Percentiles rank a stretch among this genome's conserved stretches.
Evolutionary conservation across 805 yeast genomes (phyloP).

Genomic region (Schizosaccharomyces octosporus): DNA sequence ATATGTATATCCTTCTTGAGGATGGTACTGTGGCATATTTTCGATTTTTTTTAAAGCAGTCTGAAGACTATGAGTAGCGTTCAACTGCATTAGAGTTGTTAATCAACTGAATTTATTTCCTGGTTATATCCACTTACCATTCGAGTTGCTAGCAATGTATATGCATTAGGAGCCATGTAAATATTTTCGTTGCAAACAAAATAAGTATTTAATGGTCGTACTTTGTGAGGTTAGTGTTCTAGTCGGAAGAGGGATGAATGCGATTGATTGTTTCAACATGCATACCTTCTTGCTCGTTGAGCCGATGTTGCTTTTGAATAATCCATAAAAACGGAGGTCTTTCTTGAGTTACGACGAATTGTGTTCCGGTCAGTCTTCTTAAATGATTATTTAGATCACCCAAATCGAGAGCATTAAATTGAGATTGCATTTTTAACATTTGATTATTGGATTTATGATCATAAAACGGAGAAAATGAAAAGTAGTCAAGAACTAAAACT

Average conservation of each 20-base stretch:
- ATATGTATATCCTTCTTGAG: neutral
- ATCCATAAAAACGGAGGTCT: slow-evolving; percentile 89
- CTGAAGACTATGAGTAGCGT: neutral
- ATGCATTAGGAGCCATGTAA: slow-evolving; percentile 65
- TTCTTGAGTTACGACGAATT: slow-evolving; percentile 48
- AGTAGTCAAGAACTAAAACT: slow-evolving; percentile 44
- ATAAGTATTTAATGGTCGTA: slow-evolving; percentile 40
- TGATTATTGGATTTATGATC: slow-evolving; percentile 87
- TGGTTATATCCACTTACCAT: slow-evolving; percentile 15
- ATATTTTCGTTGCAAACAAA: slow-evolving; percentile 80
- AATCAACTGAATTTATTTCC: neutral
- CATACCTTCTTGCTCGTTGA: slow-evolving; percentile 24
- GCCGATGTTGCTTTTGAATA: slow-evolving; percentile 54
- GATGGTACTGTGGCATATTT: neutral
- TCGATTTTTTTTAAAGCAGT: neutral
- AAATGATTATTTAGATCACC: slow-evolving; percentile 30
- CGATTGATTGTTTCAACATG: neutral
- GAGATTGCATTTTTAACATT: slow-evolving; percentile 83
- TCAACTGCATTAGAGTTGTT: neutral
- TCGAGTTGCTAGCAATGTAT: slow-evolving; percentile 48
- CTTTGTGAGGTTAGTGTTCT: neutral
- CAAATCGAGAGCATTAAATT: slow-evolving; percentile 34
- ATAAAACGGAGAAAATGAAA: slow-evolving; percentile 81
- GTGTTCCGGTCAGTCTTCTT: slow-evolving; percentile 59
- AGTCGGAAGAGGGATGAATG: neutral